A percentile compares a stretch with the other conserved stretches of the same genome.
Conservation (phyloP, 2,329 filamentous ascomycete species). For the Macrophomina tecta region DNA sequence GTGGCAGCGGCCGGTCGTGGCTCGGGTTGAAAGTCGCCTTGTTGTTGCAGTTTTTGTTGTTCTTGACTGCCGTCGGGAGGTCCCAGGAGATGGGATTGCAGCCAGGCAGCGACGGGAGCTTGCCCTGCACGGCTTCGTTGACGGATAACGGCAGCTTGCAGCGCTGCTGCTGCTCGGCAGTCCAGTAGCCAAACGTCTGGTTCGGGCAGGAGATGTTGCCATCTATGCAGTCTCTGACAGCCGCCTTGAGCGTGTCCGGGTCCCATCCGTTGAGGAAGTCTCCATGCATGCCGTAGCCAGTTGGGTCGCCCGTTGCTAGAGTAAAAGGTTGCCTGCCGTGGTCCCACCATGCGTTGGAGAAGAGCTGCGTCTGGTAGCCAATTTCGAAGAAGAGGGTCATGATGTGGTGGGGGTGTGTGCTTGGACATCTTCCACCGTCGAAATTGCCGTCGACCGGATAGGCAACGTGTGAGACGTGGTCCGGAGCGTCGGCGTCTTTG, state of each 20-base stretch:
- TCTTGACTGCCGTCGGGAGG: slow-evolving; percentile 39
- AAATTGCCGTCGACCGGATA: slow-evolving; percentile 59
- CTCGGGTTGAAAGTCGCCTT: slow-evolving; percentile 49
- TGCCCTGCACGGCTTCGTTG: slow-evolving; percentile 53
- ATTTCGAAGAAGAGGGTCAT: slow-evolving; percentile 66
- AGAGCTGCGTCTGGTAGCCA: slow-evolving; percentile 58
- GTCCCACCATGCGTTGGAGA: slow-evolving; percentile 47
- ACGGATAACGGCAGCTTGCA: slow-evolving; percentile 55
- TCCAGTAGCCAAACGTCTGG: slow-evolving; percentile 58
- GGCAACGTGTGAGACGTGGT: slow-evolving; percentile 69
- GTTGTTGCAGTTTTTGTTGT: slow-evolving; percentile 30
- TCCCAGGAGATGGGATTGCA: slow-evolving; percentile 59
- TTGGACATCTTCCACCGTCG: slow-evolving; percentile 60
- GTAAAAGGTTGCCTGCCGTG: slow-evolving; percentile 63
- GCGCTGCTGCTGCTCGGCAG: slow-evolving; percentile 55
- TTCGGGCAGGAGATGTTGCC: slow-evolving; percentile 65
- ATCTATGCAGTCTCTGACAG: slow-evolving; percentile 70
- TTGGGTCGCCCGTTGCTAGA: slow-evolving; percentile 71
- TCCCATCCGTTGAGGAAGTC: slow-evolving; percentile 78
- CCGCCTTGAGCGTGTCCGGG: slow-evolving; percentile 65
- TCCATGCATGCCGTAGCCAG: slow-evolving; percentile 72
- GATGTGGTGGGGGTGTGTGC: slow-evolving; percentile 59
- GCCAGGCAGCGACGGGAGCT: slow-evolving; percentile 59
- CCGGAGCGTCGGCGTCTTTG: slow-evolving; percentile 57
- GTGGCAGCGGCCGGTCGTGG: slow-evolving; percentile 44